phyloP scores from a whole-genome alignment of 2,329 filamentous ascomycete species.

The Cercospora sp. region DNA sequence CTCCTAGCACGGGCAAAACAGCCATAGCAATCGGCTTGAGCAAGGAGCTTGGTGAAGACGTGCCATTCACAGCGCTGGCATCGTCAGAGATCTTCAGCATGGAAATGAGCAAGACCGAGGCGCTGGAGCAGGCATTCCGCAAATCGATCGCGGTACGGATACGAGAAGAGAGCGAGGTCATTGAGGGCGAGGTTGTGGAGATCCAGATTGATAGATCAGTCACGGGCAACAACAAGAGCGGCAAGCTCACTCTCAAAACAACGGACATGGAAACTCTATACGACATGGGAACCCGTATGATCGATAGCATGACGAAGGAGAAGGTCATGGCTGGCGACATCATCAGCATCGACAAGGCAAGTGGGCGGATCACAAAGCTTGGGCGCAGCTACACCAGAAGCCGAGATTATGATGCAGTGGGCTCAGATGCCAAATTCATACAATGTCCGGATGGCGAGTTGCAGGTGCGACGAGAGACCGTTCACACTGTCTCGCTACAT shows the following conservation, averaged over 20 bases:
- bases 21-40: constrained; percentile 99
- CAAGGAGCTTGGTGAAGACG: constrained; percentile 84
- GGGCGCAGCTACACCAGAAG: constrained; percentile 92
- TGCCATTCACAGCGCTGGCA: constrained; percentile 93
- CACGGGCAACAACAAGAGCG: constrained; percentile 93
- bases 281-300: constrained; percentile 99
- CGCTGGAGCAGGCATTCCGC: constrained; percentile 95
- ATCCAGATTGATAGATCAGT: constrained; percentile 98
- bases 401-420: constrained; percentile 98
- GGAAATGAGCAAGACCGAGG: constrained; percentile 99
- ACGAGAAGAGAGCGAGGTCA: constrained; percentile 98
- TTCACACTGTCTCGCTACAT: constrained; percentile 94
- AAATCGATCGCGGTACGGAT: constrained; percentile 98
- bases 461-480: constrained; percentile 93
- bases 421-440: constrained; percentile 95
- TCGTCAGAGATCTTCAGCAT: constrained; percentile 97
- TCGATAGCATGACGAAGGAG: constrained; percentile 99
- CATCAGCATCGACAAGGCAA: constrained; percentile 97
- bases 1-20: constrained; percentile 96
- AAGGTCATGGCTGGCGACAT: constrained; percentile 98
- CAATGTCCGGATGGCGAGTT: constrained; percentile 97
- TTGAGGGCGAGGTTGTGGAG: constrained; percentile 98
- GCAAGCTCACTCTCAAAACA: constrained; percentile 98
- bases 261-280: constrained; percentile 99
- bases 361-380: constrained; percentile 95